phyloP scores from a whole-genome alignment of 1,139 yeast genomes.

The Suhomyces coccinellae region DNA sequence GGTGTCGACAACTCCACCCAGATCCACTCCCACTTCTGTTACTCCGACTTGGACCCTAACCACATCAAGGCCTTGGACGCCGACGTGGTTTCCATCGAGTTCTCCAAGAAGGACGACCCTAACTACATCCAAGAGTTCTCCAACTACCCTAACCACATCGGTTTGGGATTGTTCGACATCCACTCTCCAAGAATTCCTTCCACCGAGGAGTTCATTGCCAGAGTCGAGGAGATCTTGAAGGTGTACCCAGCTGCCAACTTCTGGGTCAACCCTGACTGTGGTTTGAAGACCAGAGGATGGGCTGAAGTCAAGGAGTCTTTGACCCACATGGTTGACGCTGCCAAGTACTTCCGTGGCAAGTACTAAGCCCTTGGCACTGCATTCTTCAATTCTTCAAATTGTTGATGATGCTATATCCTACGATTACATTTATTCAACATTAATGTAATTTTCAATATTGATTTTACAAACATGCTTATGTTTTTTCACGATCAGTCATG shows the following conservation, averaged over 20 bases:
- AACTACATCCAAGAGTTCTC: constrained; percentile 97
- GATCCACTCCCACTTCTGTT: constrained; percentile 99
- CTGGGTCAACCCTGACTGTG: constrained; percentile 99
- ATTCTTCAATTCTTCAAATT: constrained; percentile 27
- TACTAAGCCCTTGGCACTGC: constrained; percentile 15
- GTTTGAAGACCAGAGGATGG: constrained; percentile 98
- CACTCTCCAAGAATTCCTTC: constrained; percentile 99
- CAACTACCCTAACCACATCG: constrained; percentile 98
- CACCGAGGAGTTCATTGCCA: constrained; percentile 88
- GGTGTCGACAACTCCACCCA: constrained; percentile 95
- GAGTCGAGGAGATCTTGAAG: constrained; percentile 92
- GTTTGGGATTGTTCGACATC: constrained; percentile 97
- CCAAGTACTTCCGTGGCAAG: constrained; percentile 82
- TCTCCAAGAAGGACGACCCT: constrained; percentile 99
- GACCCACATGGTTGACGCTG: constrained; percentile 98
- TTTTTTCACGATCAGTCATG: constrained; percentile 16
- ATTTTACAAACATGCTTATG: constrained; percentile 4
- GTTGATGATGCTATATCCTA: constrained; percentile 42
- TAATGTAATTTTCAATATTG: constrained; percentile 46
- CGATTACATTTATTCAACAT: constrained; percentile 67
- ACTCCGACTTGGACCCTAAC: constrained; percentile 99
- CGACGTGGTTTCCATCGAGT: constrained; percentile 98
- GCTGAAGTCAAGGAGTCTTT: constrained; percentile 81
- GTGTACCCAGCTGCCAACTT: constrained; percentile 96
- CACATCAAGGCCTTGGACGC: constrained; percentile 99